Evolutionary conservation across 768 basidiomycete species (phyloP).

Genomic region (Pleurotus cornucopiae): DNA sequence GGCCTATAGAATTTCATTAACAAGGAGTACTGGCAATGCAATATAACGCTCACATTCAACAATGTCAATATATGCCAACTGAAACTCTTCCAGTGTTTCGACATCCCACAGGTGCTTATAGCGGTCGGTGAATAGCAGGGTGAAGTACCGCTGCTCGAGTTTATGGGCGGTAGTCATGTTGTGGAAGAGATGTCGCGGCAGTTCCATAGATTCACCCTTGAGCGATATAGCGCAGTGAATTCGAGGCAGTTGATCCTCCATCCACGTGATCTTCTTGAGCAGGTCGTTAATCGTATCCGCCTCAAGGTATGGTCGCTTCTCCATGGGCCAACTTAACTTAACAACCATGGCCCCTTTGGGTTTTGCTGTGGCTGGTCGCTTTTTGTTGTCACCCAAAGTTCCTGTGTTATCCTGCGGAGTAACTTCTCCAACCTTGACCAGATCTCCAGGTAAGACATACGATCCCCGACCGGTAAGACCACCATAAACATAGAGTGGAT

Average conservation of each 20-base stretch:
- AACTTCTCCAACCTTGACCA: neutral
- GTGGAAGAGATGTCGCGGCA: conserved; percentile 9
- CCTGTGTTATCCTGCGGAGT: neutral
- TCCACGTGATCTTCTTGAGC: conserved; percentile 7
- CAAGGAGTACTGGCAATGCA: neutral
- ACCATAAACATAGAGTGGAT: conserved; percentile 8
- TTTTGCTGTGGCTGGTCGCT: no score
- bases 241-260: conserved; percentile 13
- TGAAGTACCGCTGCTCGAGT: conserved; percentile 13
- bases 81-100: conserved; percentile 18
- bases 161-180: neutral
- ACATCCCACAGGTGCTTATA: conserved; percentile 21
- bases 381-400: no score
- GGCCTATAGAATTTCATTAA: conserved; percentile 13
- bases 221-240: neutral
- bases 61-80: conserved; percentile 22
- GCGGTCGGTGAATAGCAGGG: conserved; percentile 13
- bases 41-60: conserved; percentile 21
- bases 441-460: conserved; percentile 11
- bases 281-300: conserved; percentile 7
- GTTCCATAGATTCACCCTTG: conserved; percentile 5
- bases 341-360: neutral
- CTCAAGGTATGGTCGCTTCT: conserved; percentile 9
- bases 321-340: conserved; percentile 16
- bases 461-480: conserved; percentile 17